Conservation (phyloP, 106 monocot species). For the Dendrobium nobile region DNA sequence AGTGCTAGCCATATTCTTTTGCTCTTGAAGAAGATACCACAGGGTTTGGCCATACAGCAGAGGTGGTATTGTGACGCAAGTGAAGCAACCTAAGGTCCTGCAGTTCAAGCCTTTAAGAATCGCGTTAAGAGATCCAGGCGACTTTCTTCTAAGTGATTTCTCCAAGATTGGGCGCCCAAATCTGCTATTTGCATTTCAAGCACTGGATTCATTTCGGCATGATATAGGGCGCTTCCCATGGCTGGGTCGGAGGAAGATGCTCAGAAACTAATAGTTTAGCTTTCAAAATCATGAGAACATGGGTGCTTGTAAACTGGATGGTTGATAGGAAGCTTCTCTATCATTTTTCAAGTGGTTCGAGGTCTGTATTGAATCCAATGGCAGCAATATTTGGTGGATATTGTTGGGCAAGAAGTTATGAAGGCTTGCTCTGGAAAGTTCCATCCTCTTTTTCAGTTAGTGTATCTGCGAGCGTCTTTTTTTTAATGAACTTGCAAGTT, state of each 20-base stretch:
- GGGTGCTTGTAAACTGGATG: conserved; percentile 38
- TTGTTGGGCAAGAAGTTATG: conserved; percentile 92
- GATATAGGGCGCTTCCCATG: conserved; percentile 53
- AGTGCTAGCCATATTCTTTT: conserved; percentile 64
- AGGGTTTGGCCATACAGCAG: conserved; percentile 55
- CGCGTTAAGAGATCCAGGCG: conserved; percentile 65
- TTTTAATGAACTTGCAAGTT: too few relatives aligned
- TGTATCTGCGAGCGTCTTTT: neutral
- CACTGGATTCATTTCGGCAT: conserved; percentile 72
- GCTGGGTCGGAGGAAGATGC: conserved; percentile 72
- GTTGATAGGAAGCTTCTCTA: conserved; percentile 54
- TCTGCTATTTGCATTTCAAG: conserved; percentile 77
- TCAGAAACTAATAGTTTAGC: conserved; percentile 40
- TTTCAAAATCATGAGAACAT: conserved; percentile 38
- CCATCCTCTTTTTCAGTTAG: conserved; percentile 85
- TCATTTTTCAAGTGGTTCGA: conserved; percentile 69
- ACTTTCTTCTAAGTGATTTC: conserved; percentile 89
- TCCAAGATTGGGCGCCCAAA: conserved; percentile 73
- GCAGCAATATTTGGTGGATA: conserved; percentile 96
- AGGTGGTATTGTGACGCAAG: conserved; percentile 90
- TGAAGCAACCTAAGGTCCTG: conserved; percentile 78
- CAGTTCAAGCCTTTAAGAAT: conserved; percentile 68
- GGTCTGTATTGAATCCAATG: conserved; percentile 90
- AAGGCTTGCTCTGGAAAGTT: conserved; percentile 97
- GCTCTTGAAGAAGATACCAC: conserved; percentile 81